Conservation (phyloP, 1,139 yeast genomes). For the Yamadazyma friedrichii region DNA sequence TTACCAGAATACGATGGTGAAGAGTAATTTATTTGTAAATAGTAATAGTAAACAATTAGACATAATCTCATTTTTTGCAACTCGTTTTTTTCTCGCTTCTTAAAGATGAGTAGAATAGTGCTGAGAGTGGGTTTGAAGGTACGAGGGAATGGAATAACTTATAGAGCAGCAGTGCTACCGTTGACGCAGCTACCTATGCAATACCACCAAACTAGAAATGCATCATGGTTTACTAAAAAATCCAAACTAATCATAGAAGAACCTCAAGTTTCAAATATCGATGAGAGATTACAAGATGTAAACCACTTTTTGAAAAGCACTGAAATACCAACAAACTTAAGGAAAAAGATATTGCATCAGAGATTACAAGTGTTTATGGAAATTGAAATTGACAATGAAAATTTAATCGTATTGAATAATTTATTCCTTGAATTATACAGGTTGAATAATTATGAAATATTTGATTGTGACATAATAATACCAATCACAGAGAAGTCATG, state of each 20-base stretch:
- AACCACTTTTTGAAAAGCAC: constrained; percentile 28
- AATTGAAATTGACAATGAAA: constrained; percentile 4
- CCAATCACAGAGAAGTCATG: constrained; percentile 11
- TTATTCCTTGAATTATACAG: constrained; percentile 16
- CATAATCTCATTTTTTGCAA: not conserved
- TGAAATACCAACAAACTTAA: constrained; percentile 24
- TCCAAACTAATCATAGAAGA: constrained; percentile 5
- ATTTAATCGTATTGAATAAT: constrained; percentile 9
- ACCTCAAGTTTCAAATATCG: constrained; percentile 3
- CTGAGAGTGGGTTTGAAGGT: not conserved
- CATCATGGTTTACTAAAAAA: constrained; percentile 1
- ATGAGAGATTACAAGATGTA: constrained; percentile 10
- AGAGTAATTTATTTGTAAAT: constrained; percentile 4
- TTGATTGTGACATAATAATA: not conserved
- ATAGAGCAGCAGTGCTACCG: no score
- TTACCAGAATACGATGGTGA: constrained; percentile 39
- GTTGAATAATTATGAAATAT: constrained; percentile 5
- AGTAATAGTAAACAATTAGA: not conserved
- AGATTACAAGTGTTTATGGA: constrained; percentile 19
- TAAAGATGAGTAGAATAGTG: constrained; percentile 1
- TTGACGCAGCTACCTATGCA: not conserved
- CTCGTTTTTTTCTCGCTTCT: not conserved
- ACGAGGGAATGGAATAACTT: not conserved
- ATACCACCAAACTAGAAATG: not conserved
- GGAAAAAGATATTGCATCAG: constrained; percentile 20